Evolutionary conservation across 192 early-diverging fungal genomes (phyloP).

Genomic region (Coemansia interrupta): DNA sequence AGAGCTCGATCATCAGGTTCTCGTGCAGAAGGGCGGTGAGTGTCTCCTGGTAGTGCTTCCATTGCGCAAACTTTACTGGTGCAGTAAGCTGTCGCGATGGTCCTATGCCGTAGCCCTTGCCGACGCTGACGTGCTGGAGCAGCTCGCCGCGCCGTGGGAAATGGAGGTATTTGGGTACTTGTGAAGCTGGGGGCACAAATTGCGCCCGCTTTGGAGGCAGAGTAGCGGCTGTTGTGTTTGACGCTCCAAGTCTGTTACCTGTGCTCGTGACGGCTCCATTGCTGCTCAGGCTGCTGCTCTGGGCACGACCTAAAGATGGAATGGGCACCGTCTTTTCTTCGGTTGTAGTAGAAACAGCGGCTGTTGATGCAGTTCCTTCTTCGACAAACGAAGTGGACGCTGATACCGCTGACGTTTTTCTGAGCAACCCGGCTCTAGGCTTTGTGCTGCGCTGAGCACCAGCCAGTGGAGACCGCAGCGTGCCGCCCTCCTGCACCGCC

Average conservation of each 20-base stretch:
- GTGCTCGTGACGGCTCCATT: background rate
- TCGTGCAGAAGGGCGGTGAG: conserved; percentile 33
- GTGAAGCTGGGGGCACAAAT: conserved; percentile 31
- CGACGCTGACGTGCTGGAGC: conserved; percentile 42
- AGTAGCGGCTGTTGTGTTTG: background rate
- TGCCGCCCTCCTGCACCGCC: conserved; percentile 1
- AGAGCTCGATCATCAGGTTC: conserved; percentile 40
- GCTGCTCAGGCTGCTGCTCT: conserved; percentile 4
- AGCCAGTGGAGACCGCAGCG: background rate
- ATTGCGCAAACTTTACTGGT: conserved; percentile 20
- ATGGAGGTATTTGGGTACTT: conserved; percentile 25
- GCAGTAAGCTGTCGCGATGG: conserved; percentile 33
- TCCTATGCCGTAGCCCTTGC: conserved; percentile 41
- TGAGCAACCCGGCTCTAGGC: conserved; percentile 9
- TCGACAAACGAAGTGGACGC: background rate
- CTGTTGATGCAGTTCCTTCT: background rate
- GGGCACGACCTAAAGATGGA: background rate
- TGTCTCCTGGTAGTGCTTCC: conserved; percentile 18
- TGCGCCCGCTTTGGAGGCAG: conserved; percentile 9
- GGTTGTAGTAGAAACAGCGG: background rate
- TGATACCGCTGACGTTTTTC: conserved; percentile 5
- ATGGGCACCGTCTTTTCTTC: background rate
- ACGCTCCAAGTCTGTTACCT: background rate
- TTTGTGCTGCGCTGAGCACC: conserved; percentile 2
- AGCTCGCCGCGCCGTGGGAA: conserved; percentile 48